A percentile compares a stretch with the other conserved stretches of the same genome.
phyloP scores from a whole-genome alignment of 768 basidiomycete species.

The Podaxis sp. region DNA sequence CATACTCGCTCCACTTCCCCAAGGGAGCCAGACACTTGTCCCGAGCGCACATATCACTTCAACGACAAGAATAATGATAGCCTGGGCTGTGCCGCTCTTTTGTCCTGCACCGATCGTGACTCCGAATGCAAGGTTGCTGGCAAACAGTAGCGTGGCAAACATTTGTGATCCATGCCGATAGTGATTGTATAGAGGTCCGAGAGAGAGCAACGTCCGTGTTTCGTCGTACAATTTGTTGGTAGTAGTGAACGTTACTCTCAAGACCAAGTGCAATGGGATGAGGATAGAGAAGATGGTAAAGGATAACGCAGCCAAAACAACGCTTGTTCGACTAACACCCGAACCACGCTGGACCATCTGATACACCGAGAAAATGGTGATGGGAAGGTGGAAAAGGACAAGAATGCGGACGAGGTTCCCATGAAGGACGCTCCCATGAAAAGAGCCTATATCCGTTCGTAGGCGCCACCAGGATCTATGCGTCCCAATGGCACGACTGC shows the following conservation, averaged over 20 bases:
- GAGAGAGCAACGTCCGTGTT: conserved; percentile 83
- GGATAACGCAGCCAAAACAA: conserved; percentile 78
- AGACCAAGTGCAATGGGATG: conserved; percentile 70
- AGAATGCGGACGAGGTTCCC: conserved; percentile 93
- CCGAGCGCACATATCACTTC: conserved; percentile 86
- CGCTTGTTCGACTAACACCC: conserved; percentile 53
- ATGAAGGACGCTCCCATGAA: conserved; percentile 77
- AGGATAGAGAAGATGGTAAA: conserved; percentile 79
- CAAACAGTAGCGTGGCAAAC: conserved; percentile 80
- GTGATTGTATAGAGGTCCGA: conserved; percentile 94
- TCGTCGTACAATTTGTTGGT: conserved; percentile 94
- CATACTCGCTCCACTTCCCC: conserved; percentile 97
- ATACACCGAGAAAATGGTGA: conserved; percentile 90
- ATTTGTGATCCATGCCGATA: conserved; percentile 90
- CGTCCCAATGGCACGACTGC: conserved; percentile 15
- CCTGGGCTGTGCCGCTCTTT: conserved; percentile 86
- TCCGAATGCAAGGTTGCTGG: conserved; percentile 80
- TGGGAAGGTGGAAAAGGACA: conserved; percentile 90
- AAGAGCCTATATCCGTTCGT: conserved; percentile 65
- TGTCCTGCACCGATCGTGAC: conserved; percentile 89
- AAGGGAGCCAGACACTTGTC: conserved; percentile 93
- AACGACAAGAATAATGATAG: conserved; percentile 83
- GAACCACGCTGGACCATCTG: conserved; percentile 65
- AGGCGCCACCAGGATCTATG: conserved; percentile 52
- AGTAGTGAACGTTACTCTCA: conserved; percentile 76